These are phyloP conservation scores for Mollisiaceae sp. DNA, from an alignment of 2,329 filamentous ascomycete genomes.

Conservation along the genomic window DNA sequence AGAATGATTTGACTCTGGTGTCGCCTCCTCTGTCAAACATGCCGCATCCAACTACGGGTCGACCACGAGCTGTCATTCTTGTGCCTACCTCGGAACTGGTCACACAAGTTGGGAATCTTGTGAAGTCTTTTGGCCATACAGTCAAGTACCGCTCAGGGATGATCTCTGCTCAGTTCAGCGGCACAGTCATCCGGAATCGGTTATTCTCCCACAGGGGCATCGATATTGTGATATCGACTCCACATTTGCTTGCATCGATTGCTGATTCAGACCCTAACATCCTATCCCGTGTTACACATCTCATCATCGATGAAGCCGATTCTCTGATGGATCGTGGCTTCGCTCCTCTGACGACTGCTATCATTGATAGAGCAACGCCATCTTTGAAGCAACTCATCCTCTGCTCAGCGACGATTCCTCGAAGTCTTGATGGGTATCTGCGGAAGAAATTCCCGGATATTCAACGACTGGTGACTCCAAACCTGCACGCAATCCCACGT, in stretches of 20 bases:
- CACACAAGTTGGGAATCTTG: conserved; percentile 79
- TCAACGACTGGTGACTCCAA: conserved; percentile 87
- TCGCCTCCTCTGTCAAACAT: conserved; percentile 63
- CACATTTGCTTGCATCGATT: conserved; percentile 87
- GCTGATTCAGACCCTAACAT: conserved; percentile 90
- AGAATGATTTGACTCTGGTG: conserved; percentile 66
- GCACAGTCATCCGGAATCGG: conserved; percentile 80
- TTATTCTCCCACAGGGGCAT: conserved; percentile 82
- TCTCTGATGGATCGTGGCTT: conserved; percentile 95
- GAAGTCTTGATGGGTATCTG: conserved; percentile 85
- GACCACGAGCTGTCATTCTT: conserved; percentile 83
- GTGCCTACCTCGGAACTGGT: conserved; percentile 94
- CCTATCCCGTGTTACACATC: conserved; percentile 85
- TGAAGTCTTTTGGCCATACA: conserved; percentile 82
- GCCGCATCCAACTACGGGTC: conserved; percentile 74
- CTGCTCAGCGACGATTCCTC: conserved; percentile 95
- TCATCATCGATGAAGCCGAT: conserved; percentile 94
- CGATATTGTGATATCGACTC: conserved; percentile 86
- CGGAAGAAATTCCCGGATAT: conserved; percentile 82
- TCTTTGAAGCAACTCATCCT: conserved; percentile 86
- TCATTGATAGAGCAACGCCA: conserved; percentile 81
- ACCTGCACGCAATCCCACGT: conserved; percentile 93
- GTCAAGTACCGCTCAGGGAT: conserved; percentile 86
- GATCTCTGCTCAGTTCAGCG: conserved; percentile 77
- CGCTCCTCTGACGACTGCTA: conserved; percentile 77